Evolutionary conservation across 345 rosid genomes (phyloP).

Genomic region (Pugionium cornutum): DNA sequence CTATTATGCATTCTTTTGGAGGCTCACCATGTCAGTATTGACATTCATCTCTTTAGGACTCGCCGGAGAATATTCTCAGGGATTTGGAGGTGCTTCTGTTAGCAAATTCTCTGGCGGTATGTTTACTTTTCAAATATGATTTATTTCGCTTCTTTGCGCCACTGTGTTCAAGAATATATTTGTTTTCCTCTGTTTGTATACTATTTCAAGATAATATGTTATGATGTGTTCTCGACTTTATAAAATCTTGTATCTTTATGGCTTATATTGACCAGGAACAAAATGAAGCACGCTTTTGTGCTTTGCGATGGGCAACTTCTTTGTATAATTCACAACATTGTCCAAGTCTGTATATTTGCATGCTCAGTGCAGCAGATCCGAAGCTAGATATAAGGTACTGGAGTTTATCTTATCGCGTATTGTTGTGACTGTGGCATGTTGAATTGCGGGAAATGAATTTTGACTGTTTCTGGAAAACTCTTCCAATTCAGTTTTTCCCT

Average conservation of each 20-base stretch:
- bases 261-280: conserved; percentile 61
- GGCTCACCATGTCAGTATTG: conserved; percentile 23
- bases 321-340: conserved; percentile 81
- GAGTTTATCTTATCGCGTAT: conserved; percentile 23
- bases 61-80: conserved; percentile 57
- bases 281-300: conserved; percentile 93
- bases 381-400: conserved; percentile 89
- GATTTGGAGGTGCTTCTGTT: conserved; percentile 79
- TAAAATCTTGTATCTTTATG: conserved; percentile 22
- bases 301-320: conserved; percentile 85
- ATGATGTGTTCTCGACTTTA: not conserved
- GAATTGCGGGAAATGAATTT: conserved; percentile 7
- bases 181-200: conserved; percentile 14
- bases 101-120: conserved; percentile 72
- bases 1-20: conserved; percentile 5
- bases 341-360: conserved; percentile 90
- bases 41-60: conserved; percentile 53
- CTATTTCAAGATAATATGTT: conserved; percentile 4
- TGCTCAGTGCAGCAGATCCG: conserved; percentile 83
- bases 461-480: conserved; percentile 14
- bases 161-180: not conserved
- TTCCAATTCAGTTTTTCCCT: not conserved
- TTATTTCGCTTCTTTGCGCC: conserved; percentile 7
- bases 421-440: conserved; percentile 20
- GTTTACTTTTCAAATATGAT: conserved; percentile 8